These are phyloP conservation scores for Thalassia testudinum DNA, from an alignment of 116 monocot species.

Conservation along the genomic window DNA sequence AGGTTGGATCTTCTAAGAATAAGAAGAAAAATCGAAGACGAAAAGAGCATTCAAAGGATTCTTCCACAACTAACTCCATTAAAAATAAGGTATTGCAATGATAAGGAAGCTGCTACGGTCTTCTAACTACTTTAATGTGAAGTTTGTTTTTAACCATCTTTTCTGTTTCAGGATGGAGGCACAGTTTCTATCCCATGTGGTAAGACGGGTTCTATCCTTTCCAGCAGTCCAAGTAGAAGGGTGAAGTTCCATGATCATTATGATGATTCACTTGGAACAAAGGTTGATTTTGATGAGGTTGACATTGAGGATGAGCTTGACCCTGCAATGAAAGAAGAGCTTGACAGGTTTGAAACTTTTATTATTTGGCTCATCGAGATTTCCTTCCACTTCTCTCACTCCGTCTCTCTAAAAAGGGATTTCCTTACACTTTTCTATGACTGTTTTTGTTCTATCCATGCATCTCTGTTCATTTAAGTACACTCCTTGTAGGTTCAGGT, in stretches of 20 bases:
- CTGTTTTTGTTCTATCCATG: too few relatives aligned
- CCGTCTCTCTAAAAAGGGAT: too few relatives aligned
- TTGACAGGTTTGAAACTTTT: conserved; percentile 37
- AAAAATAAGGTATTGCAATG: conserved; percentile 5
- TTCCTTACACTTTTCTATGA: too few relatives aligned
- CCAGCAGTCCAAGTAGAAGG: conserved; percentile 8
- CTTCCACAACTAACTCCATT: conserved; percentile 10
- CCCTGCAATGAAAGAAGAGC: conserved; percentile 48
- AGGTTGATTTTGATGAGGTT: conserved; percentile 25
- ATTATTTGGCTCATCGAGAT: too few relatives aligned
- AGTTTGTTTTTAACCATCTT: too few relatives aligned
- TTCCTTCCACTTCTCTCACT: too few relatives aligned
- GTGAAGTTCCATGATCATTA: conserved; percentile 5
- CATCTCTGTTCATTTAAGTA: too few relatives aligned
- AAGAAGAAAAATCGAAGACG: conserved; percentile 35
- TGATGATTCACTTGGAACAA: conserved; percentile 10
- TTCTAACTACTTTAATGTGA: too few relatives aligned
- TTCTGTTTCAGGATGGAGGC: conserved; percentile 4
- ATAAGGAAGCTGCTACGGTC: background rate
- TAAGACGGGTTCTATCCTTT: background rate
- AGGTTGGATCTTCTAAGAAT: conserved; percentile 17
- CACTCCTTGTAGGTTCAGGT: too few relatives aligned
- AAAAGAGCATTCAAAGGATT: conserved; percentile 26
- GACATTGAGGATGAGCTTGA: conserved; percentile 36
- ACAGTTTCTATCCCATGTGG: background rate